phyloP scores from a whole-genome alignment of 176 grass and related monocot genomes.

The bread wheat (Triticum aestivum) region DNA sequence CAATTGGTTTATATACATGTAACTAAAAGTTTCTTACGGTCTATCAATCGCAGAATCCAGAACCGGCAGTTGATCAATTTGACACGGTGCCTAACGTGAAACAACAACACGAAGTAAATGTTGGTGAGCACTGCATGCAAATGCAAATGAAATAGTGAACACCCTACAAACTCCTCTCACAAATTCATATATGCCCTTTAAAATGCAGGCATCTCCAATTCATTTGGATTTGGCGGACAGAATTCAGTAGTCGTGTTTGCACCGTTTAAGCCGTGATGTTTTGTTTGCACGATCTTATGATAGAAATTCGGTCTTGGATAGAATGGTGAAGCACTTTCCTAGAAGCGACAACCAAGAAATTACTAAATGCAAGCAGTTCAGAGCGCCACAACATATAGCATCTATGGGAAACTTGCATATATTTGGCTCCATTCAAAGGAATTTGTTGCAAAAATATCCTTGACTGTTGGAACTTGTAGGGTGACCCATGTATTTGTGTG shows the following conservation, averaged over 20 bases:
- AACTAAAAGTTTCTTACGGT: background rate
- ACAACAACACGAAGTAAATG: conserved; percentile 41
- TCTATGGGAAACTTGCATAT: background rate
- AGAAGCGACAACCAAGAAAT: background rate
- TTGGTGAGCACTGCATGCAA: conserved; percentile 37
- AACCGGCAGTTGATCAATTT: conserved; percentile 31
- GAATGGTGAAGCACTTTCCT: background rate
- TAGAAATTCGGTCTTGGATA: background rate
- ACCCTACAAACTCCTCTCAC: background rate
- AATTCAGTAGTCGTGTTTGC: conserved; percentile 27
- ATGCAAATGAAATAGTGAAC: background rate
- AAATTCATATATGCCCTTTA: background rate
- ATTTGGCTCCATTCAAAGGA: background rate
- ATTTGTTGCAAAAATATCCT: background rate
- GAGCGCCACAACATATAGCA: background rate
- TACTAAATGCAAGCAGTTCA: background rate
- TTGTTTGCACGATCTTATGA: background rate
- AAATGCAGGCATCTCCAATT: conserved; percentile 34
- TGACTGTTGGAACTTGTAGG: background rate
- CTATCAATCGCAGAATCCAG: conserved; percentile 38
- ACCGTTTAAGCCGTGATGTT: background rate
- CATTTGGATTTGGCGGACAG: conserved; percentile 37
- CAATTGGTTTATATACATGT: background rate
- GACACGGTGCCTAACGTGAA: conserved; percentile 45
- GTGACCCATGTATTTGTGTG: background rate